Evolutionary conservation across 2,329 filamentous ascomycete species (phyloP).

Genomic region (Escovopsis weberi): DNA sequence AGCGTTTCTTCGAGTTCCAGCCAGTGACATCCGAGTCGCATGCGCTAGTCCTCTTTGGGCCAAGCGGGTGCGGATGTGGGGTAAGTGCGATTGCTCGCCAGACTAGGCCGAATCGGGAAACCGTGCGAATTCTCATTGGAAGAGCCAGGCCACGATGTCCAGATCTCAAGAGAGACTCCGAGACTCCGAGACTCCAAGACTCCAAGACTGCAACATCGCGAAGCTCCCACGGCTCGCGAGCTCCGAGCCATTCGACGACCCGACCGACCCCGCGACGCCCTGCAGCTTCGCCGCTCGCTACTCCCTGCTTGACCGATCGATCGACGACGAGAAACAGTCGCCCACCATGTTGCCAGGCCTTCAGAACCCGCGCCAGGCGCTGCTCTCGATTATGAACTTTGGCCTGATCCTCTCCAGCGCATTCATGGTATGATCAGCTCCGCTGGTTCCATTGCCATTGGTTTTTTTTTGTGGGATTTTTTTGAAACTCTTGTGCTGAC

Average conservation of each 20-base stretch:
- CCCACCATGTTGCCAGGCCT: conserved; percentile 51
- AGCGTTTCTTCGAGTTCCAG: no score
- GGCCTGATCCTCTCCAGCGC: conserved; percentile 79
- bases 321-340: background rate
- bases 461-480: no score
- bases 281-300: no score
- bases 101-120: conserved; percentile 3
- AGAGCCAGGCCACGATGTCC: conserved; percentile 14
- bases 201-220: background rate
- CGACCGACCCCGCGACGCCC: no score
- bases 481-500: no score
- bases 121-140: conserved; percentile 5
- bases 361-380: conserved; percentile 63
- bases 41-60: no score
- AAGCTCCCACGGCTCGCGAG: background rate
- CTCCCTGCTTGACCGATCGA: background rate
- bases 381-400: conserved; percentile 78
- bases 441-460: no score
- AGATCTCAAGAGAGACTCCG: conserved; percentile 8
- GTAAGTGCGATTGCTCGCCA: background rate
- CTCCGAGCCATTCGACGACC: background rate
- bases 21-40: no score
- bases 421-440: conserved; percentile 51
- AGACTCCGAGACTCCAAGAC: background rate
- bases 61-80: no score